Conservation (phyloP, 768 basidiomycete species). For the Termitomyces sp. region DNA sequence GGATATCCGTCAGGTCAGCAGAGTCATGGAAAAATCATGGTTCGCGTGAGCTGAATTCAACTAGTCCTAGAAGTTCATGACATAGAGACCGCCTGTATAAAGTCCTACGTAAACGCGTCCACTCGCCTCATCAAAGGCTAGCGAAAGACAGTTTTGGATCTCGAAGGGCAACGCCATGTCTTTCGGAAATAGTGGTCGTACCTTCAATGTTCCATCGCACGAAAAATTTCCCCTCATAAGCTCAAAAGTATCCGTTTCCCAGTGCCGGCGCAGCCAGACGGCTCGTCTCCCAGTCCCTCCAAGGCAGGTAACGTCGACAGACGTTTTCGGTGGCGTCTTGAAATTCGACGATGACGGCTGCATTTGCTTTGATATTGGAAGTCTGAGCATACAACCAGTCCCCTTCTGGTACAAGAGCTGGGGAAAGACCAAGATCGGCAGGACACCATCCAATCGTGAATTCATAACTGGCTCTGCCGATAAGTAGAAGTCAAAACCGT, state of each 20-base stretch:
- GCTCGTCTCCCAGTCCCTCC: conserved; percentile 40
- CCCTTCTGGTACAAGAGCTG: conserved; percentile 8
- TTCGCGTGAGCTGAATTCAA: background rate
- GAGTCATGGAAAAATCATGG: background rate
- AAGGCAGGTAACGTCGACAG: conserved; percentile 22
- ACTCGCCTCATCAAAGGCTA: conserved; percentile 52
- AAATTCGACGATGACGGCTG: conserved; percentile 1
- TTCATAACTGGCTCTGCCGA: conserved; percentile 10
- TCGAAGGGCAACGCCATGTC: conserved; percentile 48
- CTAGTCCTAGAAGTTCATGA: conserved; percentile 27
- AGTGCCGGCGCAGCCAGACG: conserved; percentile 48
- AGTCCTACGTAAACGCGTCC: conserved; percentile 47
- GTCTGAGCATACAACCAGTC: conserved; percentile 15
- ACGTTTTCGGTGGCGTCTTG: conserved; percentile 7
- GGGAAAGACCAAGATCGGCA: conserved; percentile 18
- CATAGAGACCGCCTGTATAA: conserved; percentile 47
- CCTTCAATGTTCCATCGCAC: conserved; percentile 15
- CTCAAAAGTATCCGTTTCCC: conserved; percentile 41
- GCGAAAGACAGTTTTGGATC: conserved; percentile 34
- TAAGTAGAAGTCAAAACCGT: conserved; percentile 16
- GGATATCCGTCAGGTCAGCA: background rate
- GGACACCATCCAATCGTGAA: background rate
- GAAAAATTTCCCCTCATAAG: conserved; percentile 48
- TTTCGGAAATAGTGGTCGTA: conserved; percentile 36
- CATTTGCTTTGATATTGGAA: conserved; percentile 12